These are phyloP conservation scores for Penicillium waksmanii DNA, from an alignment of 495 filamentous ascomycete species.

Conservation along the genomic window DNA sequence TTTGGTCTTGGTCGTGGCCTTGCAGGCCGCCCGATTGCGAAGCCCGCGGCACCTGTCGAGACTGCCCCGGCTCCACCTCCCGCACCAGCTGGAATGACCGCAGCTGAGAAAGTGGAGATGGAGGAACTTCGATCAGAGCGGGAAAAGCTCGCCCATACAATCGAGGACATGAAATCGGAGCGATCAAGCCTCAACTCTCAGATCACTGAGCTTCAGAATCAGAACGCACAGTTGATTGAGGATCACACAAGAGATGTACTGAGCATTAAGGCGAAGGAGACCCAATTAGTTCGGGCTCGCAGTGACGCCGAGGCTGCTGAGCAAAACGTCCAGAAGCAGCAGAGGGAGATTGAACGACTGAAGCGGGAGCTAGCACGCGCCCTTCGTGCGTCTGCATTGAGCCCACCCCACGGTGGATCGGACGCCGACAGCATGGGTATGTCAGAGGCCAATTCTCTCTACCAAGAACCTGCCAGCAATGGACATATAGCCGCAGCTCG, in stretches of 20 bases:
- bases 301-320: constrained; percentile 89
- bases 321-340: constrained; percentile 76
- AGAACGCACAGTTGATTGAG: constrained; percentile 96
- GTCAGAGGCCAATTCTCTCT: constrained; percentile 38
- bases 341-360: constrained; percentile 87
- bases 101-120: constrained; percentile 82
- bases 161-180: constrained; percentile 77
- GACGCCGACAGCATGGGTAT: constrained; percentile 42
- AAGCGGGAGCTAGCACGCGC: constrained; percentile 71
- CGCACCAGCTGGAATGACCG: constrained; percentile 62
- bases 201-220: constrained; percentile 86
- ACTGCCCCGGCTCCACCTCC: constrained; percentile 42
- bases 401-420: constrained; percentile 38
- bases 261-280: constrained; percentile 97
- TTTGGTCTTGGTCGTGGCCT: constrained; percentile 75
- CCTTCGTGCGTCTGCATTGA: constrained; percentile 48
- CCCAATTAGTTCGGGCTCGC: constrained; percentile 88
- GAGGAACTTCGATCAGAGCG: constrained; percentile 85
- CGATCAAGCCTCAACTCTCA: constrained; percentile 74
- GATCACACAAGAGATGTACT: constrained; percentile 95
- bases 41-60: constrained; percentile 58
- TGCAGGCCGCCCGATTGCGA: constrained; percentile 84
- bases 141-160: constrained; percentile 69
- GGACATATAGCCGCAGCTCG: constrained; percentile 36
- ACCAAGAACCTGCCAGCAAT: constrained; percentile 39